Evolutionary conservation across 768 basidiomycete species (phyloP).

Genomic region (Mycena olivaceomarginata): DNA sequence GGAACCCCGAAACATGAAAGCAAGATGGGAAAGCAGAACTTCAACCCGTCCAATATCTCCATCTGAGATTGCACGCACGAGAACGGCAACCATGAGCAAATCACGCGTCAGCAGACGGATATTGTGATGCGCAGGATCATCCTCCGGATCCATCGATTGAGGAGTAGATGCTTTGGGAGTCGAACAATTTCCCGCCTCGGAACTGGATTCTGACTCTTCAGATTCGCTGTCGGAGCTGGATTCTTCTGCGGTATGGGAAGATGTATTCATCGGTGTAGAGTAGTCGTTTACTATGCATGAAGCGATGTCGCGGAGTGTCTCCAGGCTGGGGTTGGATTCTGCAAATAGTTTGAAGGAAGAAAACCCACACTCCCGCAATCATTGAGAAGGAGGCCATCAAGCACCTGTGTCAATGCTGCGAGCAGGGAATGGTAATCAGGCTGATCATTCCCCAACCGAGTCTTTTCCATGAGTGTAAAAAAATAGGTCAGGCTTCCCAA

Average conservation of each 20-base stretch:
- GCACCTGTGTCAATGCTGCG: conserved; percentile 42
- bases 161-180: too few relatives aligned
- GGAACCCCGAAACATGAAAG: conserved; percentile 48
- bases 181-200: too few relatives aligned
- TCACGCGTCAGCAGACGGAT: conserved; percentile 39
- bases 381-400: conserved; percentile 44
- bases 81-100: conserved; percentile 39
- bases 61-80: conserved; percentile 34
- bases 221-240: neutral
- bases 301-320: conserved; percentile 36
- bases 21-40: conserved; percentile 51
- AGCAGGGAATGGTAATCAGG: conserved; percentile 50
- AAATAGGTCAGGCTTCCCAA: conserved; percentile 45
- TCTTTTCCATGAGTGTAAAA: conserved; percentile 56
- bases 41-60: conserved; percentile 46
- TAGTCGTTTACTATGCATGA: conserved; percentile 37
- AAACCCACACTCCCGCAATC: conserved; percentile 44
- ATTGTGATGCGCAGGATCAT: conserved; percentile 35
- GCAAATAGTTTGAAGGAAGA: conserved; percentile 30
- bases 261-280: conserved; percentile 9
- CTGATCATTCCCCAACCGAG: conserved; percentile 48
- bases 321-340: conserved; percentile 44
- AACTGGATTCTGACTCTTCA: neutral
- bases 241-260: too few relatives aligned
- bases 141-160: neutral